phyloP scores from a whole-genome alignment of 2,329 filamentous ascomycete genomes.

The Ophiostoma ulmi region DNA sequence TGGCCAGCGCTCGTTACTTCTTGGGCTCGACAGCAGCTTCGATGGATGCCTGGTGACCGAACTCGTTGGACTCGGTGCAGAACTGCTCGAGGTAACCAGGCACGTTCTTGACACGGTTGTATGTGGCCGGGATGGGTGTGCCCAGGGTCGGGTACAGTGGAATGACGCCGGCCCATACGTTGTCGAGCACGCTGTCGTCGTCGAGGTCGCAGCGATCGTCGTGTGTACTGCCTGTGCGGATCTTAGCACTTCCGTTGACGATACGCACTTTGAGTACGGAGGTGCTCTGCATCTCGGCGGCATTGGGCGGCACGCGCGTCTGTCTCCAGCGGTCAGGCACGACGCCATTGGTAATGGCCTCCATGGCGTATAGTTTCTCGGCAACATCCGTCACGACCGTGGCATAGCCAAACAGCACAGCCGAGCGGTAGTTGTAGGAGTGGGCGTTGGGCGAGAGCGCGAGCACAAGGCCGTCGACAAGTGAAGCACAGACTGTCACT shows the following conservation, averaged over 20 bases:
- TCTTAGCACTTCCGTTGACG: constrained; percentile 68
- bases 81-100: constrained; percentile 56
- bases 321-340: constrained; percentile 64
- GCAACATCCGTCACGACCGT: constrained; percentile 58
- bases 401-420: constrained; percentile 71
- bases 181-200: constrained; percentile 38
- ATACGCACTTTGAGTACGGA: constrained; percentile 65
- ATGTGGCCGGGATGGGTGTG: constrained; percentile 54
- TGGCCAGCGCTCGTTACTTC: not conserved
- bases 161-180: constrained; percentile 53
- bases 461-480: constrained; percentile 74
- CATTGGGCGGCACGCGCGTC: constrained; percentile 64
- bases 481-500: constrained; percentile 65
- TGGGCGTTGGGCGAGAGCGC: constrained; percentile 74
- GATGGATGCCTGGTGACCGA: constrained; percentile 28
- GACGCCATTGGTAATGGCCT: constrained; percentile 69
- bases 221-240: constrained; percentile 58
- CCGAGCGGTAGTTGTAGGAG: constrained; percentile 82
- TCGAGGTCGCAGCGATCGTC: constrained; percentile 48
- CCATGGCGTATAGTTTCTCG: constrained; percentile 75
- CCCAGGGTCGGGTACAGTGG: constrained; percentile 61
- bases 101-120: constrained; percentile 54
- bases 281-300: constrained; percentile 69
- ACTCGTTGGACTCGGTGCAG: constrained; percentile 37
- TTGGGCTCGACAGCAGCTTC: constrained; percentile 27